Base-by-base conservation (phyloP, 768 basidiomycete genomes). In the Leccinum variicolor region DNA sequence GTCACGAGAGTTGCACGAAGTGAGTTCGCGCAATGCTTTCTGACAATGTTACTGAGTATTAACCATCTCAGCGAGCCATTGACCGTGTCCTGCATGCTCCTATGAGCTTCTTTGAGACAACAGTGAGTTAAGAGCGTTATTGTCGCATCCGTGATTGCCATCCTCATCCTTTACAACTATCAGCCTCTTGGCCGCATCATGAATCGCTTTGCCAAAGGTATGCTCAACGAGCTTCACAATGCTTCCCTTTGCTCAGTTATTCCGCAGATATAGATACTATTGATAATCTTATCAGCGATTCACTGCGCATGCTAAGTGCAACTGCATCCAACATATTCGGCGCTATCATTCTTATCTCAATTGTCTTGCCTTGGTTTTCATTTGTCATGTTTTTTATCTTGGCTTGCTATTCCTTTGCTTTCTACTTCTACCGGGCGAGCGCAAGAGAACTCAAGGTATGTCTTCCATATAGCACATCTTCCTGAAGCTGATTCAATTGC, bases 61-160 rank as follows among this genome's bases (percentile, higher is more conserved):
- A 28, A 55, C 50, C 49, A 46, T 52, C 33, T 48, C 43, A 86
- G 84, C 74, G 72, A 60, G 84, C 90, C 6, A 81, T 90, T 54
- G 73, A 76, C 8, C 82, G 86, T 23, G 81, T 94, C 50, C 83
- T 95, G 81, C 83, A 86, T 68, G 90, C 92, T 1, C 92, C 92
- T 0, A 92, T 92, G 87, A 85, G 84, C 5, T 94, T 93, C 76
- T 95, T 93, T 66, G 94, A 95, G 67, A 93, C 87, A 2, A 90
- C 89, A 5, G 85, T 86, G 65, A 64, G 77, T 65, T 21, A 43
- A 41, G 33, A 46, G 3, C 29, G 31, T 36, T 21, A 3, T 8
- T 19, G 28, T 45, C 10, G 17, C 2, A 29, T 46, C 11, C 11
- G 28, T 26, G 10, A 14, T 17, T 11, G 1, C 31, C 17, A 13